phyloP scores from a whole-genome alignment of 2,329 filamentous ascomycete species.

The Colletotrichum sp. region DNA sequence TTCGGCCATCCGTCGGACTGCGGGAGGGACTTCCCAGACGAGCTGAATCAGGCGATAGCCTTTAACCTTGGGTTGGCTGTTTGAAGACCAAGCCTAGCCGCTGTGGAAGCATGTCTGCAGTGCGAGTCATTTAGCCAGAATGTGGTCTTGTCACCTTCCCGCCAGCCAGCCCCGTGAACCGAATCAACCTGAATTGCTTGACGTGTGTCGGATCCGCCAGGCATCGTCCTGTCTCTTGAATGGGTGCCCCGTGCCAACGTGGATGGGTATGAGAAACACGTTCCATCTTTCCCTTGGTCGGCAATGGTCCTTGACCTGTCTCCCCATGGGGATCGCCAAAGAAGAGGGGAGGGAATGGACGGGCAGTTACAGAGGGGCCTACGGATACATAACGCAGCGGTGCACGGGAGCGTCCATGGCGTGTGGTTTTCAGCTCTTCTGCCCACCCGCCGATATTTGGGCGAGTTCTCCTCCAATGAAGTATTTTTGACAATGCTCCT shows the following conservation, averaged over 20 bases:
- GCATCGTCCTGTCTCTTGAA: background rate
- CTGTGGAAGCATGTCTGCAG: background rate
- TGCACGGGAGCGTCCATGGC: background rate
- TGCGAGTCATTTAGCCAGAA: slow-evolving; percentile 6
- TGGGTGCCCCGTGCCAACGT: background rate
- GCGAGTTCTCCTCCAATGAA: background rate
- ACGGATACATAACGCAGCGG: background rate
- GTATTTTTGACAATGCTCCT: background rate
- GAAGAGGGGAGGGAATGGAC: background rate
- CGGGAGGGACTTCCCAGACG: background rate
- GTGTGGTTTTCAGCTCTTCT: background rate
- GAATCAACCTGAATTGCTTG: background rate
- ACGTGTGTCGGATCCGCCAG: background rate
- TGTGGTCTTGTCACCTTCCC: background rate
- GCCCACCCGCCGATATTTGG: background rate
- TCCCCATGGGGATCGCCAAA: background rate
- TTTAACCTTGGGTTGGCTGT: background rate
- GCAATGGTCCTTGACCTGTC: background rate
- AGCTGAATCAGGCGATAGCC: background rate
- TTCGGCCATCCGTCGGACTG: background rate
- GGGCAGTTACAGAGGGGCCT: background rate
- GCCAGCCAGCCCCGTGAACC: background rate
- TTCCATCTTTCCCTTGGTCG: background rate
- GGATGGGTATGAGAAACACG: background rate
- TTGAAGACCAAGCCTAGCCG: background rate